A percentile compares a stretch with the other conserved stretches of the same genome.
Evolutionary conservation across 192 early-diverging fungal species (phyloP).

Genomic region (Cladochytrium replicatum): DNA sequence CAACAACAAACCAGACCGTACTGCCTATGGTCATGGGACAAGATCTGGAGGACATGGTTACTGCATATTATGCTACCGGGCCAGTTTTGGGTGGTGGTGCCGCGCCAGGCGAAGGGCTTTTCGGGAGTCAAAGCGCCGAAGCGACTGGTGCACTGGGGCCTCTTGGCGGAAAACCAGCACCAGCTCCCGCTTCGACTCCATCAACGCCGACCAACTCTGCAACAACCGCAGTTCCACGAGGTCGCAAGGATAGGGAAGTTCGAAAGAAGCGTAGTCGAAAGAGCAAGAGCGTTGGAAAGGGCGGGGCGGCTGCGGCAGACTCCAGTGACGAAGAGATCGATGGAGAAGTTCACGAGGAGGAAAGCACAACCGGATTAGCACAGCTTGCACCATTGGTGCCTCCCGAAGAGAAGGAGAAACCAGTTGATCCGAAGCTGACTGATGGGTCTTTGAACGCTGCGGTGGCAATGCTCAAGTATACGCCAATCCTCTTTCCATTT

Average conservation of each 20-base stretch:
- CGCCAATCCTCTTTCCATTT: neutral
- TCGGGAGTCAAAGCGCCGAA: too few species aligned
- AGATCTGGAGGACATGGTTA: neutral
- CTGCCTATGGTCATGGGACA: neutral
- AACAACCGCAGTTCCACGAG: too few species aligned
- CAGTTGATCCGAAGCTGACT: neutral
- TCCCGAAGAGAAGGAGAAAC: neutral
- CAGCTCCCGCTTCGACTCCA: too few species aligned
- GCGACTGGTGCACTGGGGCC: too few species aligned
- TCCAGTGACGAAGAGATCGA: neutral
- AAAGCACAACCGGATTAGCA: too few species aligned
- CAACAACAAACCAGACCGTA: too few species aligned
- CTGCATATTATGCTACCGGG: neutral
- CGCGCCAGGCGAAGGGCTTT: neutral
- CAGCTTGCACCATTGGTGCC: too few species aligned
- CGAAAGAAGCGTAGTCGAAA: constrained; percentile 4
- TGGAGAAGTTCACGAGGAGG: neutral
- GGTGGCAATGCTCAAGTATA: neutral
- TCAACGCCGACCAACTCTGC: too few species aligned
- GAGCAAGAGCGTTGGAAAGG: neutral
- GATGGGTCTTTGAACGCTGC: neutral
- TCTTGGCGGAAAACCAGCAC: too few species aligned
- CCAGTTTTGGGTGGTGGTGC: neutral
- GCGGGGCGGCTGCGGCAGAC: too few species aligned
- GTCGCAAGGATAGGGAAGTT: neutral